These are phyloP conservation scores for Sordariomycetes sp. DNA, from an alignment of 2,329 filamentous ascomycete genomes.

Conservation along the genomic window DNA sequence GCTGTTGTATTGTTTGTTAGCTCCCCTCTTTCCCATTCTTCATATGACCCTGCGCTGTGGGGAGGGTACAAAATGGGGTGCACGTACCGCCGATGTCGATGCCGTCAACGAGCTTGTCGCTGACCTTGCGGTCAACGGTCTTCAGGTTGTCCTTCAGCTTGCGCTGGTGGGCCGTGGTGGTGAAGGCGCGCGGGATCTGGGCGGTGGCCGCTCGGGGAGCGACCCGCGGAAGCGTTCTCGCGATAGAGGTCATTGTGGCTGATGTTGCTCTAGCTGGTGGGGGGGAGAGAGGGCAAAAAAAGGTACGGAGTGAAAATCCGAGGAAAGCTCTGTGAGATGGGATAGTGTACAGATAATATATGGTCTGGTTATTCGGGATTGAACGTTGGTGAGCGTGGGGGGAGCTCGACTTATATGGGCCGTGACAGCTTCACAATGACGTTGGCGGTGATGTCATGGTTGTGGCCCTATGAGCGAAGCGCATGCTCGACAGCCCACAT, in stretches of 20 bases:
- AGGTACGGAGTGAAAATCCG: not conserved
- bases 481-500: not conserved
- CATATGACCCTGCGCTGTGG: not conserved
- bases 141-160: constrained; percentile 49
- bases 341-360: not conserved
- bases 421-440: not conserved
- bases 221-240: not conserved
- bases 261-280: not conserved
- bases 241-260: not conserved
- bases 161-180: constrained; percentile 34
- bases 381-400: not conserved
- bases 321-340: not conserved
- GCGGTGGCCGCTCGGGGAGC: constrained; percentile 26
- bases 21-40: not conserved
- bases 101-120: constrained; percentile 50
- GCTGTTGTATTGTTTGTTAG: not conserved
- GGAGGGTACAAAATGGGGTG: not conserved
- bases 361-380: not conserved
- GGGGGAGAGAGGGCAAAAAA: not conserved
- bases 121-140: constrained; percentile 46
- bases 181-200: constrained; percentile 36
- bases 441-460: constrained; percentile 2
- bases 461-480: not conserved
- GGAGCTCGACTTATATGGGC: not conserved
- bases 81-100: constrained; percentile 47